These are phyloP conservation scores for Phyllosticta citribraziliensis DNA, from an alignment of 2,329 filamentous ascomycete species.

Conservation along the genomic window DNA sequence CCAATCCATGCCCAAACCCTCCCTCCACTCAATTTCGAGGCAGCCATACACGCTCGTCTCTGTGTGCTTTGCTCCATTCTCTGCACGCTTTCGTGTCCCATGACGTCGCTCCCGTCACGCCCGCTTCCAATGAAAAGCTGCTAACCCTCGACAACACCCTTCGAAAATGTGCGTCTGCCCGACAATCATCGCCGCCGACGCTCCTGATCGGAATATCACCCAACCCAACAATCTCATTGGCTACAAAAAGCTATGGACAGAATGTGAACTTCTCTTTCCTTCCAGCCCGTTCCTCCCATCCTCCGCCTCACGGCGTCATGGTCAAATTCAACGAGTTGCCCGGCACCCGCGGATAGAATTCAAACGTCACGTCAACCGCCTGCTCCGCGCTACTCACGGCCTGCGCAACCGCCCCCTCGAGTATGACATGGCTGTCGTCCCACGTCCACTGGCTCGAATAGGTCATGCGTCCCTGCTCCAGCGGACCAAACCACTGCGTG, in stretches of 20 bases:
- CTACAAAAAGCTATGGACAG: not conserved
- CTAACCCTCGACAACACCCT: not conserved
- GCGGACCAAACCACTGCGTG: conserved; percentile 43
- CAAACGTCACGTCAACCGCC: conserved; percentile 42
- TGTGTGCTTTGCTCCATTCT: not conserved
- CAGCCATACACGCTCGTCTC: not conserved
- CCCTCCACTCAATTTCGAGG: not conserved
- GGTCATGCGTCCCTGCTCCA: conserved; percentile 42
- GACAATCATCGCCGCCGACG: not conserved
- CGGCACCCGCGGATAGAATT: conserved; percentile 44
- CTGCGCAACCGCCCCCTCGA: conserved; percentile 37
- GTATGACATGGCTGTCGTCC: conserved; percentile 36
- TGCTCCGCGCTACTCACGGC: conserved; percentile 38
- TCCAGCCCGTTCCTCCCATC: not conserved
- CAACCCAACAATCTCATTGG: not conserved
- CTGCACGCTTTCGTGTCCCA: conserved; percentile 7
- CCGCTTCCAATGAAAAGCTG: not conserved
- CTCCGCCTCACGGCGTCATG: conserved; percentile 28
- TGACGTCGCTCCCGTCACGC: conserved; percentile 1
- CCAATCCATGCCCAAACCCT: not conserved
- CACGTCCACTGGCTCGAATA: conserved; percentile 44
- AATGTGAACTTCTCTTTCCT: not conserved
- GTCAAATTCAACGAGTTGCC: conserved; percentile 43
- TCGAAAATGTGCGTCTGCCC: not conserved
- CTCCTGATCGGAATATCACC: not conserved